These are phyloP conservation scores for Leucocoprinus birnbaumii DNA, from an alignment of 768 basidiomycete genomes.

Conservation along the genomic window DNA sequence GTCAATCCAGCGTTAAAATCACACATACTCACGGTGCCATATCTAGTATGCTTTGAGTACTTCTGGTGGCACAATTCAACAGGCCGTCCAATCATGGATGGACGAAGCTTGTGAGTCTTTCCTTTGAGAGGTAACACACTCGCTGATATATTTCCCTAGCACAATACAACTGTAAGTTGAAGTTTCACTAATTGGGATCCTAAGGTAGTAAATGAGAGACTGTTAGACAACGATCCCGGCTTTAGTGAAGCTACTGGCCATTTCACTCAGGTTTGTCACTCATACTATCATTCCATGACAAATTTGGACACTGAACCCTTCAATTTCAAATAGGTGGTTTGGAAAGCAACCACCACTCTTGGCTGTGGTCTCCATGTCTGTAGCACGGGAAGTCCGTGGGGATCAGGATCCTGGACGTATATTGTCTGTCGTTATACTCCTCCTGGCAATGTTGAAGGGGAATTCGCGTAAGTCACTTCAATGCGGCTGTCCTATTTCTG, in stretches of 20 bases:
- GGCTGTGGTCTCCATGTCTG: constrained; percentile 44
- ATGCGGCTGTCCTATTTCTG: background rate
- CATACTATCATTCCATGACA: no score
- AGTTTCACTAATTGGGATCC: no score
- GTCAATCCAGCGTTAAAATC: background rate
- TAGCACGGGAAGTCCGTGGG: constrained; percentile 23
- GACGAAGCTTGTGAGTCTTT: constrained; percentile 24
- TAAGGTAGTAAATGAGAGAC: background rate
- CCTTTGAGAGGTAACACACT: background rate
- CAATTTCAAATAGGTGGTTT: constrained; percentile 42
- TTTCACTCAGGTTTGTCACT: constrained; percentile 24
- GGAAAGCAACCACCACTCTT: constrained; percentile 48
- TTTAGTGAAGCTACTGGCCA: constrained; percentile 25
- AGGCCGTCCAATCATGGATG: constrained; percentile 24
- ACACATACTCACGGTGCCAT: background rate
- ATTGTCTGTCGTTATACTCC: constrained; percentile 26
- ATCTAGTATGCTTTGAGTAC: constrained; percentile 19
- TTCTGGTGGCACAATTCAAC: constrained; percentile 14
- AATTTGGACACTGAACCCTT: background rate
- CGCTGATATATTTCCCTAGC: constrained; percentile 6
- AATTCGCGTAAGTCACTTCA: constrained; percentile 18
- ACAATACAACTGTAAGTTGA: constrained; percentile 20
- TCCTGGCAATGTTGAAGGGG: constrained; percentile 23
- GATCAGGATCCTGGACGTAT: constrained; percentile 18
- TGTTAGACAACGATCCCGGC: constrained; percentile 23